Conservation (phyloP, 129 eudicot species). For the sunflower (Helianthus annuus) region HanXRQr2.0-SUNRISE NC_035447.2:108148717-108149216, state of each 20-base stretch:
- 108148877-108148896: too few relatives aligned
- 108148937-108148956: background rate
- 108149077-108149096: background rate
- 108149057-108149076: background rate
- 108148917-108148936: background rate
- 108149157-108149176: background rate
- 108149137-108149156: background rate
- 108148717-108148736: background rate
- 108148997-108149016: background rate
- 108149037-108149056: background rate
- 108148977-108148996: too few relatives aligned
- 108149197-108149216: background rate
- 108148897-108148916: background rate
- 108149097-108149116: background rate
- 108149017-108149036: background rate
- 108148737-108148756: background rate
- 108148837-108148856: background rate
- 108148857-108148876: too few relatives aligned
- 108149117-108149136: background rate
- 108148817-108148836: background rate
- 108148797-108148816: background rate
- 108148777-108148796: background rate
- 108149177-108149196: background rate
- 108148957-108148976: too few relatives aligned
- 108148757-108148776: background rate